Evolutionary conservation across 345 rosid species (phyloP).

Genomic region (Xanthoceras sorbifolium): DNA sequence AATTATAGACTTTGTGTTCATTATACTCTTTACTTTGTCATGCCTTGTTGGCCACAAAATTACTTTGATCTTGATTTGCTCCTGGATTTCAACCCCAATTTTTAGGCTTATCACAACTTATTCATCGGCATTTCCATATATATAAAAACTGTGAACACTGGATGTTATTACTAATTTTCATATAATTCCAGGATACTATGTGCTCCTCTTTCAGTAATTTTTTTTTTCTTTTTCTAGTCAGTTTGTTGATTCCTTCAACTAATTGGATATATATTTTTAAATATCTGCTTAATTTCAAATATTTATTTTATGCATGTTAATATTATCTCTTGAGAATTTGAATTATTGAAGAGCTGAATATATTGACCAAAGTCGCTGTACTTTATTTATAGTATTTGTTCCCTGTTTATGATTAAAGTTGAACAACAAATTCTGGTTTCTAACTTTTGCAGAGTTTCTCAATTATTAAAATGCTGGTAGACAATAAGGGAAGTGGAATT

Average conservation of each 20-base stretch:
- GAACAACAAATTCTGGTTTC: slow-evolving; percentile 1
- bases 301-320: not conserved
- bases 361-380: not conserved
- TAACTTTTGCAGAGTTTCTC: slow-evolving; percentile 68
- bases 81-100: not conserved
- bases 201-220: not conserved
- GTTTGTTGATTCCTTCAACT: not conserved
- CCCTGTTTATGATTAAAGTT: not conserved
- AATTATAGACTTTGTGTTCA: slow-evolving; percentile 13
- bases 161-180: not conserved
- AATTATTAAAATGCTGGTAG: slow-evolving; percentile 56
- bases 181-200: not conserved
- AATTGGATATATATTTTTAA: not conserved
- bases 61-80: not conserved
- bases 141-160: not conserved
- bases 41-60: not conserved
- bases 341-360: slow-evolving; percentile 11
- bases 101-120: not conserved
- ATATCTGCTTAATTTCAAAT: not conserved
- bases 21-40: slow-evolving; percentile 4
- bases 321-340: slow-evolving; percentile 1
- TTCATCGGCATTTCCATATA: not conserved
- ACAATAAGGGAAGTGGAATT: slow-evolving; percentile 44
- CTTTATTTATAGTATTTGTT: not conserved
- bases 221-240: not conserved